phyloP scores from a whole-genome alignment of 1,284 basidiomycete genomes.

The Heimioporus retisporus region DNA sequence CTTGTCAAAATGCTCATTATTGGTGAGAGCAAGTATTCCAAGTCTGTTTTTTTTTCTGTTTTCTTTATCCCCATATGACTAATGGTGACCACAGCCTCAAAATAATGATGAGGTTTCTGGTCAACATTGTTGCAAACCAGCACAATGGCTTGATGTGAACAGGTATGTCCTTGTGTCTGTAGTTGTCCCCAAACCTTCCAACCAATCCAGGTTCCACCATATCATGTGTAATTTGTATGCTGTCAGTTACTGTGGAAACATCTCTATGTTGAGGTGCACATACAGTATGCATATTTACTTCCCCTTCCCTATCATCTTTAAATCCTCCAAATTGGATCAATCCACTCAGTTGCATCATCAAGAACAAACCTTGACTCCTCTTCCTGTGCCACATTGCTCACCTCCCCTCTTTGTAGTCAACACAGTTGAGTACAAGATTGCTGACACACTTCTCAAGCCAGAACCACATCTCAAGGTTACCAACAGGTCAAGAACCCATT shows the following conservation, averaged over 20 bases:
- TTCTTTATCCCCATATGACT: no score
- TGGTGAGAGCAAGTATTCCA: no score
- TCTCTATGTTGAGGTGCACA: constrained; percentile 53
- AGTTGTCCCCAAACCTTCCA: neutral
- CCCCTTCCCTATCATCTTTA: neutral
- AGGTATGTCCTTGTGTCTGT: constrained; percentile 58
- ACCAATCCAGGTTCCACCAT: constrained; percentile 74
- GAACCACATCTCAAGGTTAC: constrained; percentile 52
- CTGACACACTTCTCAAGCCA: constrained; percentile 75
- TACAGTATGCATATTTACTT: constrained; percentile 4
- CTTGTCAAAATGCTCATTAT: no score
- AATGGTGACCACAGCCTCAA: no score
- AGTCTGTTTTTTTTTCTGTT: no score
- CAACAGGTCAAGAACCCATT: no score
- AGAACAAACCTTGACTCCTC: constrained; percentile 72
- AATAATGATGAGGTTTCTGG: no score
- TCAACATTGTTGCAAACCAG: no score
- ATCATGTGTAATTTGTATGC: constrained; percentile 78
- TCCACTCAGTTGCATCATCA: constrained; percentile 77
- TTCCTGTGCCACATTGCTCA: no score
- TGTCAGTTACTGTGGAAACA: constrained; percentile 70
- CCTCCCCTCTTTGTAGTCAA: constrained; percentile 55
- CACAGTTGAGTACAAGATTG: constrained; percentile 83
- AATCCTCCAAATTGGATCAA: constrained; percentile 56
- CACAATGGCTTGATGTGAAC: no score